Evolutionary conservation across 2,329 filamentous ascomycete genomes (phyloP).

Genomic region (Pseudocercospora fijiensis): DNA sequence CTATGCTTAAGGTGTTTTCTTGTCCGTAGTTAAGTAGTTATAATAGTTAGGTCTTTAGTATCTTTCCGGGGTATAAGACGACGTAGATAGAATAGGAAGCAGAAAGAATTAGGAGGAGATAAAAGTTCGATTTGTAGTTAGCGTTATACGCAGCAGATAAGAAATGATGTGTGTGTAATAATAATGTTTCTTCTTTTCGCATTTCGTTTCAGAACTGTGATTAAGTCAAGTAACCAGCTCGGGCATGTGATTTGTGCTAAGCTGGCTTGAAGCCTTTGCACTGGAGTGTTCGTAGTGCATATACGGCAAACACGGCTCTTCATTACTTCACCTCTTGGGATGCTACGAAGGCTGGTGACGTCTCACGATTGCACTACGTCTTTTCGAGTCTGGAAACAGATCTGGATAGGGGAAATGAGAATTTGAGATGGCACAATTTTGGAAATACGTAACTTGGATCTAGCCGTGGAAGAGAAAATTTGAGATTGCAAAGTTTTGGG

Average conservation of each 20-base stretch:
- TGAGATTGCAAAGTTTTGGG: not conserved
- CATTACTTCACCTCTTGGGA: not conserved
- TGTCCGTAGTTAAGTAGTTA: conserved; percentile 2
- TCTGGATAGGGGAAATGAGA: not conserved
- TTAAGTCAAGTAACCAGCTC: too few relatives aligned
- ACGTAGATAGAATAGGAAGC: not conserved
- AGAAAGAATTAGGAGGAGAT: not conserved
- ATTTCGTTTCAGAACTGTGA: too few relatives aligned
- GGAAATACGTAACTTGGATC: not conserved
- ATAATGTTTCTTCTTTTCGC: not conserved
- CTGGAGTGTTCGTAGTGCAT: not conserved
- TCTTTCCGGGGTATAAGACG: conserved; percentile 7
- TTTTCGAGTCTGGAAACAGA: not conserved
- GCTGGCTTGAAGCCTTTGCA: not conserved
- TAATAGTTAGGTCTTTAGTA: not conserved
- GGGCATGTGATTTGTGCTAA: not conserved
- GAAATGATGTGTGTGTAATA: not conserved
- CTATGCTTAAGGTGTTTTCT: not conserved
- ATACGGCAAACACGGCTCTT: not conserved
- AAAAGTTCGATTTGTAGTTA: not conserved
- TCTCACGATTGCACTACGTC: too few relatives aligned
- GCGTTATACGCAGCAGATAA: not conserved
- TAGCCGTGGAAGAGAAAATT: too few relatives aligned
- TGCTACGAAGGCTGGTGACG: not conserved
- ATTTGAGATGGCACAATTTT: not conserved